Evolutionary conservation across 2,329 filamentous ascomycete genomes (phyloP), one percentile per base, ranked within the genome.

Genomic region (Pestalotiopsis sp.): DNA sequence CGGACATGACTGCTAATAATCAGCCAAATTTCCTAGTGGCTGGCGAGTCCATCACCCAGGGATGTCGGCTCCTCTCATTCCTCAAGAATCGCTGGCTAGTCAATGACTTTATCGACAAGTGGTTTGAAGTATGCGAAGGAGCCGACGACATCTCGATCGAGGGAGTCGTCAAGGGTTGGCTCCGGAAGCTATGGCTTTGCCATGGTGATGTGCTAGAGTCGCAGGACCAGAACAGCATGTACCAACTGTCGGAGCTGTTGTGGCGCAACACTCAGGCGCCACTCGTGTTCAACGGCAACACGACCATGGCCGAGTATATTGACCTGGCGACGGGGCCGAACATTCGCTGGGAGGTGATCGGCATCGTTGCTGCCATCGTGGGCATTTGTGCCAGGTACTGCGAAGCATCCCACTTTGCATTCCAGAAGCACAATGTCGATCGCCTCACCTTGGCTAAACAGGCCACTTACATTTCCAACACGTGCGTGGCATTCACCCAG

Each of bases 291-390:
- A 69, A 75, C 17, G 72, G 75, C 20, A 72, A 72, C 17, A 78
- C 73, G 7, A 74, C 74, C 2, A 72, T 73, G 2, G 66, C 72
- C 59, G 68, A 75, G 44, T 80, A 75, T 74, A 73, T 74, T 26
- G 69, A 68, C 6, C 69, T 73, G 35, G 72, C 71, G 4, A 77
- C 75, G 1, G 78, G 78, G 0, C 70, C 71, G 48, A 75, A 76
- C 40, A 72, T 79, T 52, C 72, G 78, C 58, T 79, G 78, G 78
- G 77, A 79, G 52, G 74, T 78, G n/a, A 72, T 79, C 30, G 78
- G 77, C 5, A 66, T 78, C 58, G 75, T 79, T 58, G 76, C 77
- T 22, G 70, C 72, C 2, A 67, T 73, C 24, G 71, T 75, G 10
- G 78, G 77, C 9, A 69, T 74, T 30, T 76, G 73, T 64, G 73